Evolutionary conservation across 345 rosid genomes (phyloP), one percentile per base, ranked within the genome.

Genomic region (Sapria himalayana): DNA sequence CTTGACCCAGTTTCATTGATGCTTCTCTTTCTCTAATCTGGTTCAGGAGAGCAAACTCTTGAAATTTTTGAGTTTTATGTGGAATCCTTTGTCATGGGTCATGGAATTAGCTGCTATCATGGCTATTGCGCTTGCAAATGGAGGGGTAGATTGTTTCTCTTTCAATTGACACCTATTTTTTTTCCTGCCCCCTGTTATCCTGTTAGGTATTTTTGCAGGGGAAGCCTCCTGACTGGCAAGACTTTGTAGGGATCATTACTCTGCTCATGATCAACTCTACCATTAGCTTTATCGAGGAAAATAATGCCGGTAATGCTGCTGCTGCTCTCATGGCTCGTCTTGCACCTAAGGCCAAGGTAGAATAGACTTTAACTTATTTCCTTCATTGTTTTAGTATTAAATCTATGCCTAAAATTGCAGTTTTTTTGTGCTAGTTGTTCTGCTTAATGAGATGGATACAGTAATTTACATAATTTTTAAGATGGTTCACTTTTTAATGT

Each of bases 71-170:
- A 93, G 97, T 15, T 86, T 86, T 54, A 82, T 86, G 98, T 86
- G 98, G 98, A 86, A 86, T 54, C 98, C 98, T 56, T 74, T 86
- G 37, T 86, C 97, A 17, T 86, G 94, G 98, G 98, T 86, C 40
- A 86, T 86, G 94, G 98, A 86, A 60, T 92, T 93, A 52, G 98
- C 98, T 50, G 98, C 98, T 22, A 66, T 86, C 35, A 86, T 86
- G 98, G 94, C 98, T 37, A 82, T 86, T 70, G 93, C 85, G 44
- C 92, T 86, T 65, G 98, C 98, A 37, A 86, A 86, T 50, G 98
- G 94, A 72, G 98, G 98, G 65, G 94, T 78, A 50, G 68, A 91
- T 43, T n/a, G 19, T 57, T 27, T 17, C 20, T 38, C 43, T 32
- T 41, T 22, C 33, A 14, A 22, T 36, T 19, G 35, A 9, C 41